phyloP scores from a whole-genome alignment of 495 filamentous ascomycete genomes.

The Xylaria sp. region DNA sequence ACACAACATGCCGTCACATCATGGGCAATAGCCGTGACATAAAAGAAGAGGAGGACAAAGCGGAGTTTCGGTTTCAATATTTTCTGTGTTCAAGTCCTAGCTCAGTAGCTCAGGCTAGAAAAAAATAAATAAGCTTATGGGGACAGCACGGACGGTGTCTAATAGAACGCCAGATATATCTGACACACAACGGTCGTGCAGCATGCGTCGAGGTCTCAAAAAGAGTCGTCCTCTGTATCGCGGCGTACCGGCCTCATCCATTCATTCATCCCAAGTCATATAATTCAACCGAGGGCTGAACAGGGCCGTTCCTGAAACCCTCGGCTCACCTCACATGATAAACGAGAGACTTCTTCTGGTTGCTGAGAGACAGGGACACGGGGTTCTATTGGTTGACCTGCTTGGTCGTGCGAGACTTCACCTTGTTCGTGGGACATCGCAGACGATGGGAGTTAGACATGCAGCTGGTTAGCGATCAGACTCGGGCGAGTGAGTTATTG shows the following conservation, averaged over 20 bases:
- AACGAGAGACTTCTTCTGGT: not conserved
- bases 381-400: constrained; percentile 23
- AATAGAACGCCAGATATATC: constrained; percentile 12
- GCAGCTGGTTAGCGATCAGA: not conserved
- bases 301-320: not conserved
- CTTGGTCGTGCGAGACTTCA: constrained; percentile 19
- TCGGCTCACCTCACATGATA: not conserved
- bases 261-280: not conserved
- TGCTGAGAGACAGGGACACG: constrained; percentile 19
- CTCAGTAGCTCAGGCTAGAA: not conserved
- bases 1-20: constrained; percentile 8
- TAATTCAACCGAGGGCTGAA: constrained; percentile 7
- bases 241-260: not conserved
- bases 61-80: constrained; percentile 9
- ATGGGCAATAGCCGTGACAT: not conserved
- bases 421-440: constrained; percentile 12
- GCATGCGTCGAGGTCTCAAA: constrained; percentile 31
- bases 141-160: not conserved
- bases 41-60: not conserved
- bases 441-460: constrained; percentile 13
- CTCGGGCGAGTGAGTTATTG: not conserved
- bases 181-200: constrained; percentile 40
- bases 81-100: not conserved
- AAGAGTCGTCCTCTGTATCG: not conserved
- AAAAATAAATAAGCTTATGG: not conserved